Evolutionary conservation across 768 basidiomycete genomes (phyloP).

Genomic region (Neoboletus brunneissimus): DNA sequence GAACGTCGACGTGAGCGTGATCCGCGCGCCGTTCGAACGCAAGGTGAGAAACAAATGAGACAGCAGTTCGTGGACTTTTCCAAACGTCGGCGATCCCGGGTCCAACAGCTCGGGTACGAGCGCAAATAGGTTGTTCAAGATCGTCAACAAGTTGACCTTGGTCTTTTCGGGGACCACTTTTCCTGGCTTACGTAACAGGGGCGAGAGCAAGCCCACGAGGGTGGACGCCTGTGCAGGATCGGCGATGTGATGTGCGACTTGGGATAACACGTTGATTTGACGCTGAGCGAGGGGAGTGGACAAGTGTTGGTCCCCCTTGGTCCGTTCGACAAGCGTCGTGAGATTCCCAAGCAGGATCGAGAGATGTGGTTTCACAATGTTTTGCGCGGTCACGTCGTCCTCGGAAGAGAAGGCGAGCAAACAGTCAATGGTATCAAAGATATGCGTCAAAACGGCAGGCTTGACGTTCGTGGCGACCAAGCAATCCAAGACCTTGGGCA

Average conservation of each 20-base stretch:
- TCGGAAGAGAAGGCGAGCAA: constrained; percentile 55
- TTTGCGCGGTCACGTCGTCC: constrained; percentile 47
- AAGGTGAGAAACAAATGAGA: constrained; percentile 77
- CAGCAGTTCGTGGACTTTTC: constrained; percentile 60
- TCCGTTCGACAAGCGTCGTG: constrained; percentile 62
- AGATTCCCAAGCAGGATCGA: constrained; percentile 70
- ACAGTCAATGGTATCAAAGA: constrained; percentile 83
- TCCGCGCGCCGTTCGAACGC: too few relatives aligned
- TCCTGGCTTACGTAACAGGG: constrained; percentile 79
- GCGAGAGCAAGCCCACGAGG: constrained; percentile 70
- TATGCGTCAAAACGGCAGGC: constrained; percentile 74
- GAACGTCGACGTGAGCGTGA: constrained; percentile 67
- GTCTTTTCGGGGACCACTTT: too few relatives aligned
- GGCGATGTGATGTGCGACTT: constrained; percentile 69
- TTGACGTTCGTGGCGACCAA: too few relatives aligned
- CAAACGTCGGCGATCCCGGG: too few relatives aligned
- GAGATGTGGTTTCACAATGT: constrained; percentile 67
- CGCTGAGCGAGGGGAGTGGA: constrained; percentile 72
- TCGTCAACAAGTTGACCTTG: too few relatives aligned
- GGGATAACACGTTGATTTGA: constrained; percentile 78
- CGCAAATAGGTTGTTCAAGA: too few relatives aligned
- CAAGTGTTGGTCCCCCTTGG: constrained; percentile 47
- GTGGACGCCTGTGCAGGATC: constrained; percentile 70
- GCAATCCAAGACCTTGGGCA: too few relatives aligned
- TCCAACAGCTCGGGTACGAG: too few relatives aligned